A percentile compares a stretch with the other conserved stretches of the same genome.
Conservation (phyloP, 768 basidiomycete species). For the Mycena kentingensis region DNA sequence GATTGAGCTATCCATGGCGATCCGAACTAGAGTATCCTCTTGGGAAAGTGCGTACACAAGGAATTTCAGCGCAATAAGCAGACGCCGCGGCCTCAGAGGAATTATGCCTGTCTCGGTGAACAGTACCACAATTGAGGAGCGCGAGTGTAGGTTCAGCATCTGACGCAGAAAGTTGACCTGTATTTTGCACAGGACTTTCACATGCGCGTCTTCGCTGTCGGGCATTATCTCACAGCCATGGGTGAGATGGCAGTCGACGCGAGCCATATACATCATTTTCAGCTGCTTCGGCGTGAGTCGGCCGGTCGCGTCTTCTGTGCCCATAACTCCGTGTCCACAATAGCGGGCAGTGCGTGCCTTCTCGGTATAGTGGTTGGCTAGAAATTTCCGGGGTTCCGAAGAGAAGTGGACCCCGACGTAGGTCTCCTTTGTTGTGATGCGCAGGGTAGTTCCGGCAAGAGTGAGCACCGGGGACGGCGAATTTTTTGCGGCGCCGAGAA, state of each 20-base stretch:
- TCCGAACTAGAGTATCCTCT: neutral
- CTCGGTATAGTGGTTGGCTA: constrained; percentile 15
- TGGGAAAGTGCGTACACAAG: constrained; percentile 17
- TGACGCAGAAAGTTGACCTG: constrained; percentile 25
- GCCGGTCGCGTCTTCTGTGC: constrained; percentile 22
- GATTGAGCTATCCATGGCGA: neutral
- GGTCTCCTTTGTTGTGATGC: constrained; percentile 8
- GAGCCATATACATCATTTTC: constrained; percentile 23
- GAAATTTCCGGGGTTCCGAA: constrained; percentile 1
- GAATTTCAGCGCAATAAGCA: constrained; percentile 21
- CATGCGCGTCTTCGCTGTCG: constrained; percentile 10
- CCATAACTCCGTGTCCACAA: constrained; percentile 19
- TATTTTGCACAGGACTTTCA: constrained; percentile 17
- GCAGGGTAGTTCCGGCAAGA: constrained; percentile 1
- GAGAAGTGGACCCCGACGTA: constrained; percentile 21
- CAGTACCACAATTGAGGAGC: constrained; percentile 18
- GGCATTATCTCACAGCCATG: constrained; percentile 24
- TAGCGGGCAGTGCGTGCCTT: constrained; percentile 21
- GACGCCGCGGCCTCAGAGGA: constrained; percentile 23
- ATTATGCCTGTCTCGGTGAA: constrained; percentile 28
- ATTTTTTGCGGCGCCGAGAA: constrained; percentile 15
- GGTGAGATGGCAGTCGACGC: constrained; percentile 27
- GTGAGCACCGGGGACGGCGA: neutral
- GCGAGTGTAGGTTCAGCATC: constrained; percentile 18
- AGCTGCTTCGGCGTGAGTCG: constrained; percentile 19